These are phyloP conservation scores for Jaminaea rosea DNA, from an alignment of 1,284 basidiomycete genomes.

Conservation along the genomic window DNA sequence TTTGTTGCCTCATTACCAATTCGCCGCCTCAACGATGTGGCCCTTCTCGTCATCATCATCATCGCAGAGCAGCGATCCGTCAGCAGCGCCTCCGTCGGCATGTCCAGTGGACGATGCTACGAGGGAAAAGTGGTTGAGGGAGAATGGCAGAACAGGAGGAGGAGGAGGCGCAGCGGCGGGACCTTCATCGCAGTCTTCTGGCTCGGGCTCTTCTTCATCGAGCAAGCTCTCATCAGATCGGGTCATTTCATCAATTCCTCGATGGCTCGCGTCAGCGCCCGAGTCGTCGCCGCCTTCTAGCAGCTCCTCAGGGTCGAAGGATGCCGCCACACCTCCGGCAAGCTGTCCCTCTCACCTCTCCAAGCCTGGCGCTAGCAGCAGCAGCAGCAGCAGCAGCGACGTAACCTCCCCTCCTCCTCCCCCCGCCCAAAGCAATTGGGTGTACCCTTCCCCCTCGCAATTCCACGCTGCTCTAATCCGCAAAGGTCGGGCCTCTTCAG, in stretches of 20 bases:
- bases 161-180: background rate
- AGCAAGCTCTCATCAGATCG: background rate
- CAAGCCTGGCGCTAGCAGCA: slow-evolving; percentile 1
- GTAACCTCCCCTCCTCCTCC: slow-evolving; percentile 5
- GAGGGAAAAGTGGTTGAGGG: slow-evolving; percentile 1
- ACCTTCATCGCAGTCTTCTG: background rate
- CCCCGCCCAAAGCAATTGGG: slow-evolving; percentile 82
- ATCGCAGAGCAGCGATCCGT: background rate
- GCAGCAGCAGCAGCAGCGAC: slow-evolving; percentile 1
- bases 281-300: no score
- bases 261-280: no score
- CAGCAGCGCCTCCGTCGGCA: background rate
- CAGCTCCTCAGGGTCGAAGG: no score
- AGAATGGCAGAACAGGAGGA: slow-evolving; percentile 3
- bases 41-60: slow-evolving; percentile 5
- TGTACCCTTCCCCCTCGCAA: slow-evolving; percentile 95
- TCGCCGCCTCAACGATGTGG: slow-evolving; percentile 11
- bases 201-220: background rate
- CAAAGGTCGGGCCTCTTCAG: slow-evolving; percentile 59
- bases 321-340: no score
- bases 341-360: no score
- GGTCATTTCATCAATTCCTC: background rate
- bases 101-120: slow-evolving; percentile 10
- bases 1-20: no score
- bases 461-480: slow-evolving; percentile 92